phyloP scores from a whole-genome alignment of 2,329 filamentous ascomycete species.

The Septoria petroselini region DNA sequence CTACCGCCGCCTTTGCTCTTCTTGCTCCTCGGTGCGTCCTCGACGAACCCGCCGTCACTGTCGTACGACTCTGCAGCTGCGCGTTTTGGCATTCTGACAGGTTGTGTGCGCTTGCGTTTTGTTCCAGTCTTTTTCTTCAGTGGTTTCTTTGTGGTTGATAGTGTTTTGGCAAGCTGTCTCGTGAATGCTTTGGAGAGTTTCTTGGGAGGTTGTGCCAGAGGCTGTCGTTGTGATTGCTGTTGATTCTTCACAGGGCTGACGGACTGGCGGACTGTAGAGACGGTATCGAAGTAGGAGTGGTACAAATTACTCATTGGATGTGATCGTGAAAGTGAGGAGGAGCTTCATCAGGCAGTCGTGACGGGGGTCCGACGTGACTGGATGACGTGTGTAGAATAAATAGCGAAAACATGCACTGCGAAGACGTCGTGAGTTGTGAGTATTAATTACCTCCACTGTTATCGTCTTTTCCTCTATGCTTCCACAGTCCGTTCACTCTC shows the following conservation, averaged over 20 bases:
- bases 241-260: not conserved
- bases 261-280: conserved; percentile 7
- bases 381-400: not conserved
- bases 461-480: too few species aligned
- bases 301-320: conserved; percentile 10
- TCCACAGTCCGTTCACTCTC: too few species aligned
- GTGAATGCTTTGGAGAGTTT: conserved; percentile 15
- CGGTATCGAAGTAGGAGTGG: conserved; percentile 13
- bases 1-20: conserved; percentile 26
- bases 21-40: conserved; percentile 34
- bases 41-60: conserved; percentile 36
- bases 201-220: conserved; percentile 1
- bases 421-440: not conserved
- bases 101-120: not conserved
- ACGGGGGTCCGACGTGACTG: too few species aligned
- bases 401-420: conserved; percentile 2
- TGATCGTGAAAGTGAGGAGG: not conserved
- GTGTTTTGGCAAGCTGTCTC: conserved; percentile 13
- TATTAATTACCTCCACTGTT: not conserved
- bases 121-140: not conserved
- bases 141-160: conserved; percentile 5
- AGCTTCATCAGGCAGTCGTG: not conserved
- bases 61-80: conserved; percentile 32
- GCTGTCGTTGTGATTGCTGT: not conserved
- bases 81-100: conserved; percentile 30